Conservation (phyloP, 129 eudicot species). For the Gnaphalium uliginosum region DNA sequence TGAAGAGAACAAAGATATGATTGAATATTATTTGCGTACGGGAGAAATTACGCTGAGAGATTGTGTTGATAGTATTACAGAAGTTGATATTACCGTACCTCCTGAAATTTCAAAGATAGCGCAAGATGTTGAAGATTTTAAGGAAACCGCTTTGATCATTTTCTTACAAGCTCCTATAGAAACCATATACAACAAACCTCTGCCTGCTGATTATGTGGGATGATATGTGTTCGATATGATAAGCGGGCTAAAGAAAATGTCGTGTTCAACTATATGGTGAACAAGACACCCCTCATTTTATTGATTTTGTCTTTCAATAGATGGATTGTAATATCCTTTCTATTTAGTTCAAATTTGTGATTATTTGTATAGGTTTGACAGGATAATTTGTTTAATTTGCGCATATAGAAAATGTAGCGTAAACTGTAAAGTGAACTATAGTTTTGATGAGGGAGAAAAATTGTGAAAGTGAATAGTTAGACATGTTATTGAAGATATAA, state of each 20-base stretch:
- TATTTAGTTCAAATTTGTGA: conserved; percentile 1
- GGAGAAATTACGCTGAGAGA: conserved; percentile 41
- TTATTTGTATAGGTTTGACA: conserved; percentile 29
- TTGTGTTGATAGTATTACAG: conserved; percentile 39
- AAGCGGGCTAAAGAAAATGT: neutral
- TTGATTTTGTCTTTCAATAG: conserved; percentile 2
- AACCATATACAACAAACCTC: conserved; percentile 40
- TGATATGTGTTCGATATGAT: neutral
- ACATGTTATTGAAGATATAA: too few species aligned
- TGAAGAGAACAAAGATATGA: conserved; percentile 35
- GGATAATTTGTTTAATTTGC: conserved; percentile 13
- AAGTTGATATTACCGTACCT: conserved; percentile 24
- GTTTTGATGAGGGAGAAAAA: conserved; percentile 4
- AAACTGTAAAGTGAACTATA: conserved; percentile 1
- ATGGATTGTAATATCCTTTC: conserved; percentile 6
- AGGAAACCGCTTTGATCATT: conserved; percentile 39
- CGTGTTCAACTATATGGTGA: conserved; percentile 7
- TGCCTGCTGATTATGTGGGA: conserved; percentile 37
- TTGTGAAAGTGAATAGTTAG: neutral
- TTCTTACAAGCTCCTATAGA: conserved; percentile 46
- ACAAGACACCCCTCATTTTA: neutral
- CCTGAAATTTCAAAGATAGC: conserved; percentile 34
- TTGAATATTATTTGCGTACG: conserved; percentile 39
- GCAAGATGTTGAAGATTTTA: conserved; percentile 33
- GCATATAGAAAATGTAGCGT: conserved; percentile 13